Percentiles rank a stretch among this genome's conserved stretches.
phyloP scores from a whole-genome alignment of 2,329 filamentous ascomycete species.

The Botrytis tulipae region DNA sequence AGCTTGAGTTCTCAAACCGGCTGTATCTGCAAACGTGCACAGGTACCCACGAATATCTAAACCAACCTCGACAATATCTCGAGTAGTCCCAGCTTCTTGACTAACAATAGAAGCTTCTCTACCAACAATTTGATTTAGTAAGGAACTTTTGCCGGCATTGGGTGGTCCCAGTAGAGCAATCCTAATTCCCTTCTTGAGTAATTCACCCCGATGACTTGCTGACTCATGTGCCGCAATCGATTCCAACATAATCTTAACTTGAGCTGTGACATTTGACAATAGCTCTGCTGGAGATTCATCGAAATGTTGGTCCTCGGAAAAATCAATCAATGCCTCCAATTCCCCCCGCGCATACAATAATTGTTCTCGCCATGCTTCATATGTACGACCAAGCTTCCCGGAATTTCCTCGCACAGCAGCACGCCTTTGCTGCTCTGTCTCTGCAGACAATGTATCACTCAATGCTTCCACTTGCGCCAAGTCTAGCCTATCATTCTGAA shows the following conservation, averaged over 20 bases:
- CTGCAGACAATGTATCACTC: constrained; percentile 60
- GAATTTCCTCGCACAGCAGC: constrained; percentile 78
- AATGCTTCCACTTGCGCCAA: constrained; percentile 77
- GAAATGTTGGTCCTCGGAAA: constrained; percentile 95
- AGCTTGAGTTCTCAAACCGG: constrained; percentile 67
- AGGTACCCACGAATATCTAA: constrained; percentile 88
- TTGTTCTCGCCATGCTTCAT: constrained; percentile 77
- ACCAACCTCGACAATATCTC: constrained; percentile 89
- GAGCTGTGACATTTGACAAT: constrained; percentile 63
- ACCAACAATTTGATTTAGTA: constrained; percentile 87
- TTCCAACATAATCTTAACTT: constrained; percentile 59
- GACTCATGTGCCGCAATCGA: constrained; percentile 68
- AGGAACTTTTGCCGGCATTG: constrained; percentile 91
- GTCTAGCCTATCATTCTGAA: constrained; percentile 80
- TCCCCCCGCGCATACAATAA: constrained; percentile 82
- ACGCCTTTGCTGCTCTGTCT: constrained; percentile 90
- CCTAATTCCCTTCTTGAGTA: constrained; percentile 80
- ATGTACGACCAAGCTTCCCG: constrained; percentile 67
- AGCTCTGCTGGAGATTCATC: constrained; percentile 79
- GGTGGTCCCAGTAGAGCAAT: constrained; percentile 87
- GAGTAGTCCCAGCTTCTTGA: constrained; percentile 85
- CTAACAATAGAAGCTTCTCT: constrained; percentile 95
- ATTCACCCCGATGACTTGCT: constrained; percentile 78
- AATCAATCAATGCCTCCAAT: constrained; percentile 93
- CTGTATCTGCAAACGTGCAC: constrained; percentile 93